Evolutionary conservation across 495 filamentous ascomycete genomes (phyloP), one percentile per base, ranked within the genome.

Genomic region (Aspergillus wentii): DNA sequence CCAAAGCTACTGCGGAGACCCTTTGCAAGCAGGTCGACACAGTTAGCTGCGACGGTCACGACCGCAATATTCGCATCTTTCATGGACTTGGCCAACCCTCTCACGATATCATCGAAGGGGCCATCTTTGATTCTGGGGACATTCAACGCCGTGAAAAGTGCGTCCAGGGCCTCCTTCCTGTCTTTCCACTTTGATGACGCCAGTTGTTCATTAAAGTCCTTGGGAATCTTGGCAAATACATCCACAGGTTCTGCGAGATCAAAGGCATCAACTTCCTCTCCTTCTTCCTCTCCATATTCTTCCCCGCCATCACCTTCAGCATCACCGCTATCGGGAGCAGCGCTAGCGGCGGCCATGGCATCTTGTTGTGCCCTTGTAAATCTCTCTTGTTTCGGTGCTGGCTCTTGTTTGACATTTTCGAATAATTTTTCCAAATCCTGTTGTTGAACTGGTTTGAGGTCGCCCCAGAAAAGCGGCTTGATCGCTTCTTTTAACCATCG

Each of bases 11-110:
- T 80, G 23, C 88, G 78, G 34, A 97, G 57, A 13, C 94, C 94
- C 55, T 88, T 94, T 8, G 90, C 92, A n/a, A 97, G 66, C 7
- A 85, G 68, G 46, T 96, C 91, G 25, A 95, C 82, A 58, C 92
- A 96, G 54, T 96, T 92, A 13, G 90, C 91, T 8, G 94, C 92
- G 31, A 88, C 82, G 1, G 86, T 91, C 20, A 94, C 94, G 29
- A 97, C 92, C 6, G 86, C 86, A 51, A 99, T 82, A 52, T 99
- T 99, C 33, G 94, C 92, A 54, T 99, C 94, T 59, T 97, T 97
- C 91, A 97, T 97, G 49, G 78, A 86, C 57, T 96, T 97, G 18
- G 92, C 92, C 30, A 97, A 66, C 4, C 73, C 76, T 30, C 82
- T 75, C 29, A 85, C 77, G 51, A 95, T 79, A 44, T 97, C 89